Percentiles rank a stretch among this genome's conserved stretches.
Conservation (phyloP, 306 rosid genomes). For the Dryas octopetala region DNA sequence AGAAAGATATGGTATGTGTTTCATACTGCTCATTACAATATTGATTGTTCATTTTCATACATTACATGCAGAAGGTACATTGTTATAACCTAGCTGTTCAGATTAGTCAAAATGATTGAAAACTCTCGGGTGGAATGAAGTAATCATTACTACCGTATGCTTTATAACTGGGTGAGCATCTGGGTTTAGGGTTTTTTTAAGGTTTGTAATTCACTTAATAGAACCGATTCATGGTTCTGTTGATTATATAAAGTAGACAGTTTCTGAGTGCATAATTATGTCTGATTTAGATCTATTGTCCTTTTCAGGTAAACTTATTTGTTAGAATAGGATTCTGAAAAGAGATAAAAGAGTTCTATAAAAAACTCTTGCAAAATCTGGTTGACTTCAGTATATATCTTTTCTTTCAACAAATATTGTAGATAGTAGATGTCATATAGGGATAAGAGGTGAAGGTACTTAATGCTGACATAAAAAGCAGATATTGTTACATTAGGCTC, state of each 20-base stretch:
- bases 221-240: background rate
- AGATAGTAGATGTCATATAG: background rate
- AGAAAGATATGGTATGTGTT: slow-evolving; percentile 86
- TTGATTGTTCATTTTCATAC: slow-evolving; percentile 7
- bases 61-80: background rate
- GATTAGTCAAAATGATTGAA: background rate
- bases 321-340: background rate
- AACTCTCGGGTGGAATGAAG: background rate
- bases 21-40: background rate
- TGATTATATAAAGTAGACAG: background rate
- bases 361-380: background rate
- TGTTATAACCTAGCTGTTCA: background rate
- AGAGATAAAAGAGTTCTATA: background rate
- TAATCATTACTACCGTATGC: background rate
- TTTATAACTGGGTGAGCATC: no score
- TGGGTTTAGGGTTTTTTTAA: background rate
- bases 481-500: background rate
- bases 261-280: background rate
- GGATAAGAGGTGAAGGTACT: background rate
- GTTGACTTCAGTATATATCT: background rate
- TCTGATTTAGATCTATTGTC: background rate
- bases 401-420: background rate
- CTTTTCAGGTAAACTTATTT: background rate
- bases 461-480: background rate
- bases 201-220: background rate